Base-by-base conservation (phyloP, 177 flowering plant genomes). In the Vitis hybrid region DNA sequence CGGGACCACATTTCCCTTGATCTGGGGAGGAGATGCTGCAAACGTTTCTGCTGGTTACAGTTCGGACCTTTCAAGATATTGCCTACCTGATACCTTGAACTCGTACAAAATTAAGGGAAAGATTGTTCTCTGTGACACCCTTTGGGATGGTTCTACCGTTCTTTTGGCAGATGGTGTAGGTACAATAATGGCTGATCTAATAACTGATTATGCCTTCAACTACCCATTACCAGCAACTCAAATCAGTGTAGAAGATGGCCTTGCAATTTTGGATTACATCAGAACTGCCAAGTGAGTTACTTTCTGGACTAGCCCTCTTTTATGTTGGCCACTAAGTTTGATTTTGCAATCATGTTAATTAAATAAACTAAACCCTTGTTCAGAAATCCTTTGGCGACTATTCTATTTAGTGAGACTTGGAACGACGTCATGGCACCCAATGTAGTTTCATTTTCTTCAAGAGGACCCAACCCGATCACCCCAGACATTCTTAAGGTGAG, bases 401-500 rank as follows among this genome's bases (percentile, higher is more conserved):
- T 86, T 62, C 60, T 80, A 46, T 15, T 21, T 1, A 27, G 72
- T 32, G 76, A 78, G 51, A 52, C 73, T 2, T n/a, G 52, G 63
- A 68, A 67, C 9, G 80, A 81, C 60, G 15, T 60, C 55, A 52
- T 24, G 67, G 85, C 84, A 1, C 87, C 87, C 24, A 21, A n/a
- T 5, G 80, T 81, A 4, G 85, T 56, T 16, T 72, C 81, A 2
- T 85, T 88, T 65, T 88, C 92, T 16, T 83, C 88, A 0, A 72
- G 90, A 52, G 90, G 92, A 12, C 89, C 90, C 0, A 81, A 79
- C 48, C 64, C 62, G 0, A 66, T 79, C 9, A 66, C 74, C 9
- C 80, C 71, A 1, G 85, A 83, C 65, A 71, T 88, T 67, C 79
- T 86, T 63, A 88, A 84, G 85, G 91, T 79, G 32, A 67, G 27